Conservation (phyloP, 2,329 filamentous ascomycete species). For the Diaporthe citriasiana region DNA sequence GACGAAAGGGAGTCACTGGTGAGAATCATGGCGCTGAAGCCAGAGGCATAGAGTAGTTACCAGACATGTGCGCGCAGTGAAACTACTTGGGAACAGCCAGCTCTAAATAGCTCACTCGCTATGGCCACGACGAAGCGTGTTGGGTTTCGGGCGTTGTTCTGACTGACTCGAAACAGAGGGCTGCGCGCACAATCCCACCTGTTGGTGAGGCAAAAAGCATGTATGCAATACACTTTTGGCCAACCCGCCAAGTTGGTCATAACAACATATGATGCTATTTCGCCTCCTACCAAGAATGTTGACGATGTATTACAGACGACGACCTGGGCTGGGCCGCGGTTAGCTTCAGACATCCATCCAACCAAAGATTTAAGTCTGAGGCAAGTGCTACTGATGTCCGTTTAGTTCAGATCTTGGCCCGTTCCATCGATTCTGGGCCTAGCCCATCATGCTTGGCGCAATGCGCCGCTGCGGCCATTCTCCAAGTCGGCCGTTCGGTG, state of each 20-base stretch:
- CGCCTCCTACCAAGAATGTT: conserved; percentile 12
- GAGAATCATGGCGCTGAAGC: not conserved
- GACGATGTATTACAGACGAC: conserved; percentile 26
- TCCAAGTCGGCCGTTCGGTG: not conserved
- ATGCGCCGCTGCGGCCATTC: conserved; percentile 11
- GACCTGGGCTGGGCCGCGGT: conserved; percentile 1
- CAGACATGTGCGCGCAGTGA: no score
- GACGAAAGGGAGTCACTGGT: not conserved
- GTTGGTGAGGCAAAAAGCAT: conserved; percentile 12
- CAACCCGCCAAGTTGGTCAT: conserved; percentile 11
- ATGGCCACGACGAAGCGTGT: not conserved
- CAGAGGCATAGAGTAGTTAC: not conserved
- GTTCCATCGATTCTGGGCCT: conserved; percentile 25
- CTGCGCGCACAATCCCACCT: not conserved
- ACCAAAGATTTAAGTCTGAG: not conserved
- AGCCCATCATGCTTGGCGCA: conserved; percentile 7
- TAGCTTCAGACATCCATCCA: not conserved
- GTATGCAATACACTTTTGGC: not conserved
- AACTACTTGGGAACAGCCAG: not conserved
- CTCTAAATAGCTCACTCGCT: not conserved
- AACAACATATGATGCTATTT: not conserved
- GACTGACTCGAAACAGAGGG: conserved; percentile 3
- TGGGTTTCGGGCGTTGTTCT: conserved; percentile 8
- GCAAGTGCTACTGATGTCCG: conserved; percentile 6
- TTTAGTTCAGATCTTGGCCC: conserved; percentile 21